phyloP scores from a whole-genome alignment of 2,329 filamentous ascomycete species.

The Aschersonia sp. region DNA sequence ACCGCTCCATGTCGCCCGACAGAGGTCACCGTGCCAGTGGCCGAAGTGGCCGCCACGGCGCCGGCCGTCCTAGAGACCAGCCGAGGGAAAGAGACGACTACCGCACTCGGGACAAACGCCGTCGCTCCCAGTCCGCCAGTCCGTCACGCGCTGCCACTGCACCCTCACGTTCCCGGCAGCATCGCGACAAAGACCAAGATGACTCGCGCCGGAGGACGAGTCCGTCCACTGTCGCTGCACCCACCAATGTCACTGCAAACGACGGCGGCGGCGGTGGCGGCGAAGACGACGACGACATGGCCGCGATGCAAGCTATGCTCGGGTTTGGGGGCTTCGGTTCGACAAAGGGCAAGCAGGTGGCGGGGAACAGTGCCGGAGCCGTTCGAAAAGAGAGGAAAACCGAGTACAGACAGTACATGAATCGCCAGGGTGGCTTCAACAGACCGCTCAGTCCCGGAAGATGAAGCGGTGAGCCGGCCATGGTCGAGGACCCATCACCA shows the following conservation, averaged over 20 bases:
- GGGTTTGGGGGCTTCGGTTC: slow-evolving; percentile 76
- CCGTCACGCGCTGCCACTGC: too few relatives aligned
- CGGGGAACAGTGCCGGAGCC: slow-evolving; percentile 71
- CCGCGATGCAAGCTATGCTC: slow-evolving; percentile 73
- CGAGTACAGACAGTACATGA: slow-evolving; percentile 96
- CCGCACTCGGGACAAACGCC: slow-evolving; percentile 13
- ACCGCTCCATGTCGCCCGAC: slow-evolving; percentile 12
- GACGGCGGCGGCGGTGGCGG: too few relatives aligned
- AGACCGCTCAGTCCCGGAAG: slow-evolving; percentile 51
- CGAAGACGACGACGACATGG: slow-evolving; percentile 54
- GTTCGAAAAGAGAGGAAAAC: slow-evolving; percentile 89
- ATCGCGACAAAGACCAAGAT: too few relatives aligned
- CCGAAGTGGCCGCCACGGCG: slow-evolving; percentile 6
- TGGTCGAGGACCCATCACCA: not conserved
- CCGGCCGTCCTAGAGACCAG: slow-evolving; percentile 13
- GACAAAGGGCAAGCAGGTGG: slow-evolving; percentile 80
- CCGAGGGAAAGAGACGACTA: slow-evolving; percentile 7
- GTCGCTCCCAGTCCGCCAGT: too few relatives aligned
- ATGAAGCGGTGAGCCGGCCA: slow-evolving; percentile 7
- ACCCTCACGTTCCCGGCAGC: too few relatives aligned
- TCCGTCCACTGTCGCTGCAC: too few relatives aligned
- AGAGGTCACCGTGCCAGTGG: slow-evolving; percentile 1
- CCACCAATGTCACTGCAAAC: too few relatives aligned
- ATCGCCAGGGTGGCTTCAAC: slow-evolving; percentile 70
- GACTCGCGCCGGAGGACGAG: too few relatives aligned